Evolutionary conservation across 345 rosid genomes (phyloP).

Genomic region (Salix arbutifolia): DNA sequence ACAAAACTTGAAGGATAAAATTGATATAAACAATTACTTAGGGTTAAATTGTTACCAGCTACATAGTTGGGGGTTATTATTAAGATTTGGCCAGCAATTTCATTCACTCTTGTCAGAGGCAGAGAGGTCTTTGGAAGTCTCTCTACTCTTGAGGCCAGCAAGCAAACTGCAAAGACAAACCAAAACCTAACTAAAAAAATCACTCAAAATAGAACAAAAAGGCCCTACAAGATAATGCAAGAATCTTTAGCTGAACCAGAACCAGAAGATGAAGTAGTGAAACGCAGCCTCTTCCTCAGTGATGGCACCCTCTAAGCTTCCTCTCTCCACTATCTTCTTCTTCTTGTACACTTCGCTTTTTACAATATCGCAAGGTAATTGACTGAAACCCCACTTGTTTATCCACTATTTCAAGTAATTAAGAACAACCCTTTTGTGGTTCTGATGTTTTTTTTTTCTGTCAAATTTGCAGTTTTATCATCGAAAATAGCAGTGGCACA

Average conservation of each 20-base stretch:
- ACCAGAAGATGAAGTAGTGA: conserved; percentile 37
- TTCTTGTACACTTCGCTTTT: conserved; percentile 14
- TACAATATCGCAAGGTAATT: conserved; percentile 21
- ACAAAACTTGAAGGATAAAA: background rate
- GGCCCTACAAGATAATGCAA: conserved; percentile 59
- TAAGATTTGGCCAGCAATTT: background rate
- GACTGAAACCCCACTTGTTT: background rate
- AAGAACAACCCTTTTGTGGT: background rate
- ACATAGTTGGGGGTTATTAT: background rate
- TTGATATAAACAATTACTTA: background rate
- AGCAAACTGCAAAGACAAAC: conserved; percentile 5
- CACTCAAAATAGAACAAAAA: background rate
- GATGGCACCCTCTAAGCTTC: conserved; percentile 52
- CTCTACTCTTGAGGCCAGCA: conserved; percentile 14
- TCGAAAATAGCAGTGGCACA: conserved; percentile 10
- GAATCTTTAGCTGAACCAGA: conserved; percentile 44
- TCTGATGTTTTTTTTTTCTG: background rate
- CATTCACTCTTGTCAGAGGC: background rate
- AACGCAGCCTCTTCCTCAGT: conserved; percentile 45
- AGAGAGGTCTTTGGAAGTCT: background rate
- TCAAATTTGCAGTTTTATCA: conserved; percentile 24
- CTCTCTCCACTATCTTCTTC: conserved; percentile 22
- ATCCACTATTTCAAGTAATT: background rate
- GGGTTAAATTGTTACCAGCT: background rate
- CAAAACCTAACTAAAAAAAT: conserved; percentile 5